Evolutionary conservation across 805 yeast species (phyloP), one percentile per base, ranked within the genome.

Genomic region (Zygosaccharomyces siamensis): DNA sequence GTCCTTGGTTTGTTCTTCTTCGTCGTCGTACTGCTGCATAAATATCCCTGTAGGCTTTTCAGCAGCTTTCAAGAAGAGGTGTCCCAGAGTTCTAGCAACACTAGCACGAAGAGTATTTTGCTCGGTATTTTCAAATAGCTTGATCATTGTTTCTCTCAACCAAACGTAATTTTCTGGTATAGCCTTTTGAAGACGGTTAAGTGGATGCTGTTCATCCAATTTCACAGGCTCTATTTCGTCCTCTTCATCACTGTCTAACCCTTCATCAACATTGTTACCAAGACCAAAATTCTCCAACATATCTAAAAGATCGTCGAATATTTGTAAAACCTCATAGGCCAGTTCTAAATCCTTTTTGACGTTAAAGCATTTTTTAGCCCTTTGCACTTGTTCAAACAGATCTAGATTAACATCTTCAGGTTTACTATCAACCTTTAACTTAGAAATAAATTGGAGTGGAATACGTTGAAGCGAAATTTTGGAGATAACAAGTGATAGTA

Each of bases 271-370:
- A 42, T 77, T 63, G 18, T 70, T 68, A 37, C 74, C 76, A 38
- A 73, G 71, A 24, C 89, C 90, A 52, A 85, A 84, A 59, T 80
- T 79, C 53, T 78, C 80, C 28, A 83, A 72, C 51, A 85, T 78
- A 48, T 84, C 90, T 28, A 86, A 66, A 51, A 84, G 68, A 62
- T 84, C 92, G 62, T 85, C 86, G 40, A 83, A 68, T 1, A 79
- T 73, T 46, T 78, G 77, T 54, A 86, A 69, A 28, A 78, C 72
- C 48, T 78, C 82, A 49, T 77, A 74, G 40, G 68, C 71, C 26
- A 77, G 74, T 11, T 64, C 64, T 46, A 73, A 65, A 23, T 53
- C 47, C 4, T 57, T 46, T 41, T 74, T 74, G 5, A 55, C 47
- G 38, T 72, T 77, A 63, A 80, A 83, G 5, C 62, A 61, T 8